Conservation (phyloP, 2,329 filamentous ascomycete species). For the Endocalyx cinctus region DNA sequence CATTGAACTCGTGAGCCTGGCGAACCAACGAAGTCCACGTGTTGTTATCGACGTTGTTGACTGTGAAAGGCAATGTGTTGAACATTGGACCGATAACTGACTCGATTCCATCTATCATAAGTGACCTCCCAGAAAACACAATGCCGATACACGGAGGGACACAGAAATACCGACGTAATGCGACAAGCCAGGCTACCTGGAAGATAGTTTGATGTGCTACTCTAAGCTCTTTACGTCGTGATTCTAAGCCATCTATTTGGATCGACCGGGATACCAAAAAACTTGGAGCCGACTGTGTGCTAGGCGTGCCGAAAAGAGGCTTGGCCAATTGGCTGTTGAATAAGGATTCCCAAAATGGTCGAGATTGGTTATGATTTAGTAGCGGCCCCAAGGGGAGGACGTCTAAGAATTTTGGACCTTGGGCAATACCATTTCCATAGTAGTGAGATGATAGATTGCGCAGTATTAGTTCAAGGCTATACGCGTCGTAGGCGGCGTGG, state of each 20-base stretch:
- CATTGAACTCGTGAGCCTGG: slow-evolving; percentile 67
- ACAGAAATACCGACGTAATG: slow-evolving; percentile 49
- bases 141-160: slow-evolving; percentile 60
- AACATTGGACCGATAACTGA: slow-evolving; percentile 76
- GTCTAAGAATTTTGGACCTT: slow-evolving; percentile 58
- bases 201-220: slow-evolving; percentile 77
- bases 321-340: slow-evolving; percentile 34
- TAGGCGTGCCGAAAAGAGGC: slow-evolving; percentile 6
- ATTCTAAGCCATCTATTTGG: slow-evolving; percentile 41
- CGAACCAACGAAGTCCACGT: slow-evolving; percentile 58
- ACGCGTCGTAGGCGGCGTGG: slow-evolving; percentile 83
- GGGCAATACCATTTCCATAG: slow-evolving; percentile 16
- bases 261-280: slow-evolving; percentile 25
- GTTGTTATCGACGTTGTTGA: slow-evolving; percentile 36
- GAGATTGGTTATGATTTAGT: slow-evolving; percentile 33
- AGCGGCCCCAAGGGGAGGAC: slow-evolving; percentile 68
- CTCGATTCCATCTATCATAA: slow-evolving; percentile 63
- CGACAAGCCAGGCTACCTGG: slow-evolving; percentile 68
- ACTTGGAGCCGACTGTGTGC: slow-evolving; percentile 14
- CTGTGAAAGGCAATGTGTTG: slow-evolving; percentile 77
- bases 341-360: slow-evolving; percentile 63
- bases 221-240: slow-evolving; percentile 52
- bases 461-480: slow-evolving; percentile 67
- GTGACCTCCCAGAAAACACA: slow-evolving; percentile 71
- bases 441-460: slow-evolving; percentile 53